Evolutionary conservation across 805 yeast species (phyloP).

Genomic region (Candida pseudoglaebosa): DNA sequence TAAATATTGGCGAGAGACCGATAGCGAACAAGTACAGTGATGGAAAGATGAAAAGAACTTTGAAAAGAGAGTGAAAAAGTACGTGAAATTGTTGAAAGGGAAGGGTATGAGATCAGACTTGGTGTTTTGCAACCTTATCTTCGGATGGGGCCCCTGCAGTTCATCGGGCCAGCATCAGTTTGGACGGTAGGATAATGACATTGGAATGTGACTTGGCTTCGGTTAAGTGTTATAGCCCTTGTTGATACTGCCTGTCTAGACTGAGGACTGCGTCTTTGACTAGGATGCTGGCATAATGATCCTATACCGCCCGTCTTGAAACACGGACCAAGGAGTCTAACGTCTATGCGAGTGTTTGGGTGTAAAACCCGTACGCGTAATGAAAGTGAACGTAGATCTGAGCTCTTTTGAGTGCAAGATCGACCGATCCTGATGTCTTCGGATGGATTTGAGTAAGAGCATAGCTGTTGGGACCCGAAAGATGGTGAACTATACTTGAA

Average conservation of each 20-base stretch:
- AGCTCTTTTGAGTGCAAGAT: constrained; percentile 30
- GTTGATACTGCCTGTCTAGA: constrained; percentile 18
- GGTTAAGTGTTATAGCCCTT: constrained; percentile 23
- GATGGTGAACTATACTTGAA: constrained; percentile 44
- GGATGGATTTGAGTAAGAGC: constrained; percentile 41
- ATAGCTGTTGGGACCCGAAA: constrained; percentile 44
- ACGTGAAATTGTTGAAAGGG: constrained; percentile 45
- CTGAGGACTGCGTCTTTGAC: constrained; percentile 33
- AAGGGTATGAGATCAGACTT: constrained; percentile 39
- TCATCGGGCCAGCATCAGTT: constrained; percentile 30
- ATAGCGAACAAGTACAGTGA: constrained; percentile 46
- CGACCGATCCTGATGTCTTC: constrained; percentile 38
- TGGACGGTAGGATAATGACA: constrained; percentile 27
- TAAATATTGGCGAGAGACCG: constrained; percentile 46
- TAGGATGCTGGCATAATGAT: constrained; percentile 26
- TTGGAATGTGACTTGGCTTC: constrained; percentile 27
- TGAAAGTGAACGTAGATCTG: constrained; percentile 38
- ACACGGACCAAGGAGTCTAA: constrained; percentile 42
- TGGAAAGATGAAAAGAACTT: constrained; percentile 44
- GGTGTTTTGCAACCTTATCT: constrained; percentile 15
- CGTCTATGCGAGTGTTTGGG: constrained; percentile 41
- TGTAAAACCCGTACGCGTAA: constrained; percentile 38
- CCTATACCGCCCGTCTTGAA: constrained; percentile 33
- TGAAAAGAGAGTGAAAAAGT: constrained; percentile 43
- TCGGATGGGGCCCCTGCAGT: constrained; percentile 5